A percentile compares a stretch with the other conserved stretches of the same genome.
phyloP scores from a whole-genome alignment of 805 yeast species.

The Yarrowia osloensis region DNA sequence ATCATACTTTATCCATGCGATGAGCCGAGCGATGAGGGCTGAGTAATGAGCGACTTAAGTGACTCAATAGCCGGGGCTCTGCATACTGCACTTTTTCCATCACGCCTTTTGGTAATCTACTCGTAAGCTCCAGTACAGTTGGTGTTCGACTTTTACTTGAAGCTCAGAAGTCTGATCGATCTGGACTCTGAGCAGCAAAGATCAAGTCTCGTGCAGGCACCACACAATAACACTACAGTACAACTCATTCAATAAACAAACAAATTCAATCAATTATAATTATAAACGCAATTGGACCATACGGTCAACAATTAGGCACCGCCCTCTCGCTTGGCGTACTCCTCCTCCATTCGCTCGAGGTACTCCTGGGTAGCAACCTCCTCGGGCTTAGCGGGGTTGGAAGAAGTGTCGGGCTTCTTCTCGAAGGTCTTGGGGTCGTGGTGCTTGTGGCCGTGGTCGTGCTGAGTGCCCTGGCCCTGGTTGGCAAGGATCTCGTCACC shows the following conservation, averaged over 20 bases:
- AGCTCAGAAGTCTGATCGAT: not conserved
- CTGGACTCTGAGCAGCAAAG: not conserved
- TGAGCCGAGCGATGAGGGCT: not conserved
- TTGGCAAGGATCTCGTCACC: slow-evolving; percentile 9
- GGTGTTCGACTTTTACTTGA: not conserved
- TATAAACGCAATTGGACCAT: not conserved
- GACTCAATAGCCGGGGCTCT: no score
- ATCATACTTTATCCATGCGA: slow-evolving; percentile 13
- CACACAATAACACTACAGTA: no score
- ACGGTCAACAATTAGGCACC: slow-evolving; percentile 35
- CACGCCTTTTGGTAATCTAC: no score
- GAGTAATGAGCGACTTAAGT: no score
- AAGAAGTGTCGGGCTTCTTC: slow-evolving; percentile 2
- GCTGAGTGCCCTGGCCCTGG: slow-evolving; percentile 1
- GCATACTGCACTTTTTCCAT: no score
- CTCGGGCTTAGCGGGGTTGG: slow-evolving; percentile 24
- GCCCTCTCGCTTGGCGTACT: slow-evolving; percentile 48
- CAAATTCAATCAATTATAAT: not conserved
- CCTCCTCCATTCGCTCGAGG: slow-evolving; percentile 46
- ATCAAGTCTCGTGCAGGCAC: no score
- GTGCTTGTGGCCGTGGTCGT: slow-evolving; percentile 12
- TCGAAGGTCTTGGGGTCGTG: not conserved
- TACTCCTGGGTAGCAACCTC: slow-evolving; percentile 35
- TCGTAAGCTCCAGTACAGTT: no score
- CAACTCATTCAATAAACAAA: no score